These are phyloP conservation scores for Quercus berberidifolia DNA, from an alignment of 306 rosid species.

Conservation along the genomic window DNA sequence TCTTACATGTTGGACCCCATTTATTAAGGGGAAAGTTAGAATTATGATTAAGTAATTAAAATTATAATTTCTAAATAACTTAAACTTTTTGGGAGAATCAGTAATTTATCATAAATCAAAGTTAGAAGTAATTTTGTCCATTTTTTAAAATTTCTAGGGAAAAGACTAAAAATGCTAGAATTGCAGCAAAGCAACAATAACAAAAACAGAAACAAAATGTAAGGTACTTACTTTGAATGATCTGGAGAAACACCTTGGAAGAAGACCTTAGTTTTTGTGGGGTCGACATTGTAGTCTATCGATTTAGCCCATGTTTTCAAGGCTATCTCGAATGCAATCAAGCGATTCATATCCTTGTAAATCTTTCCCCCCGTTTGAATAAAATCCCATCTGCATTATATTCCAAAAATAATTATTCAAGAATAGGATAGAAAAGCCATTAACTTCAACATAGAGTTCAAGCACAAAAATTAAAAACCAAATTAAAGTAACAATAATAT, in stretches of 20 bases:
- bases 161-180: no score
- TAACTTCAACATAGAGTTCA: not conserved
- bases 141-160: no score
- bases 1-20: no score
- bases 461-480: not conserved
- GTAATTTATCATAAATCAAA: no score
- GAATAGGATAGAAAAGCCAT: not conserved
- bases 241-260: conserved; percentile 88
- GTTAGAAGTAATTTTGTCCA: no score
- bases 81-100: no score
- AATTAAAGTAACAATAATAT: not conserved
- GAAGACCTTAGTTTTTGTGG: conserved; percentile 44
- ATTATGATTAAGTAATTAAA: no score
- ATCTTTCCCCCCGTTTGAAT: conserved; percentile 34
- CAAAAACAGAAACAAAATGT: no score
- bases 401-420: not conserved
- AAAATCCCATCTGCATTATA: conserved; percentile 57
- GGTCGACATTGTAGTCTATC: conserved; percentile 46
- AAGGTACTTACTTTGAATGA: conserved; percentile 14
- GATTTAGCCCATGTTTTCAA: conserved; percentile 21
- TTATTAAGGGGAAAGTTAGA: no score
- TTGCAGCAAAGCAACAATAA: no score
- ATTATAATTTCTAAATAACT: no score
- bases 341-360: conserved; percentile 62
- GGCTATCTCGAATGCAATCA: conserved; percentile 51